Base-by-base conservation (phyloP, 495 filamentous ascomycete species). In the Hypoxylon fuscum region DNA sequence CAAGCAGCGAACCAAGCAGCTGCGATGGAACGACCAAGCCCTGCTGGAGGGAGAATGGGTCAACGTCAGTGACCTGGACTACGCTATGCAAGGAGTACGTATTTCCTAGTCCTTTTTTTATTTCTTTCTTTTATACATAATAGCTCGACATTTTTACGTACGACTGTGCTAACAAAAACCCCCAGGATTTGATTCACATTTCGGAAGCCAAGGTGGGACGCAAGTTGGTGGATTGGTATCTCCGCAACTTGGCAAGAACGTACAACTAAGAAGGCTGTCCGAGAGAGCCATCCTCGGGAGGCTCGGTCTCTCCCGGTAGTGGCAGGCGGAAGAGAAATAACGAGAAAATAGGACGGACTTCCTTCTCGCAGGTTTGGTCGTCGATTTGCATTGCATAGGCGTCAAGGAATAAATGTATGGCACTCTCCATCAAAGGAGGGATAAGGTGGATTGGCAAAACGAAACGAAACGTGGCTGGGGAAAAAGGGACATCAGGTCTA, bases 131-230 rank as follows among this genome's bases (percentile, higher is more conserved):
- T 58, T 23, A 17, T 34, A 18, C 22, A 12, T 35, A 29, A 55
- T 21, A 40, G n/a, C 14, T 35, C 42, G 59, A 57, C 37, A 58
- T 59, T 68, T 70, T 46, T 14, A 35, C 54, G 45, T 55, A 42
- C 40, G 17, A 45, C 59, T 45, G 20, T 70, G 53, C 75, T 77
- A 64, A 76, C 54, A 25, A 35, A 29, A 21, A 47, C 11, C 32
- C 49, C 32, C 60, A 90, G 79, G 96, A 98, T 76, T 79, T 98
- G 59, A 97, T 98, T 73, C 95, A 98, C 77, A 92, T 98, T 66
- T 96, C 94, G 41, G 95, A 98, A 79, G 96, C 94, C 54, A 98
- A 98, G 86, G 92, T 96, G 44, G 96, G 95, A 59, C 85, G 95
- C 60, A 93, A 93, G 77, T 78, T 98, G 71, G 94, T 98, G 53